Evolutionary conservation across 257 asterid species (phyloP).

Genomic region (Penstemon newberryi): DNA sequence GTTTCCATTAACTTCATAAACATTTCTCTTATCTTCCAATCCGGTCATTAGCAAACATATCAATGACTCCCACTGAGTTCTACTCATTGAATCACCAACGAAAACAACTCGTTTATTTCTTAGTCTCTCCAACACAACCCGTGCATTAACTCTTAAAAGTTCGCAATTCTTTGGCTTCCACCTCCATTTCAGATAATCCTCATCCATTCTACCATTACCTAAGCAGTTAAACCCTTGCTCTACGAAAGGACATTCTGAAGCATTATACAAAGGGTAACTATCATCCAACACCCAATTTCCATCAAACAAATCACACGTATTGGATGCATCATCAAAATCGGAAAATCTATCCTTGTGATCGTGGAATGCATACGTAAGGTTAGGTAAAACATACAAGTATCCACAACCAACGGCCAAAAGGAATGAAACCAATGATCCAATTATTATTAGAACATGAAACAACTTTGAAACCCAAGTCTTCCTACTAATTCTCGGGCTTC

Average conservation of each 20-base stretch:
- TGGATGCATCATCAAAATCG: conserved; percentile 30
- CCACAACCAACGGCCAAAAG: conserved; percentile 55
- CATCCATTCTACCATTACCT: conserved; percentile 60
- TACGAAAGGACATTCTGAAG: conserved; percentile 71
- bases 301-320: conserved; percentile 58
- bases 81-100: conserved; percentile 85
- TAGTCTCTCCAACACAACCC: conserved; percentile 42
- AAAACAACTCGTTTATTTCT: conserved; percentile 62
- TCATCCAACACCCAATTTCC: conserved; percentile 66
- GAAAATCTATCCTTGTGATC: conserved; percentile 41
- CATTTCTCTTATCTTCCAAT: conserved; percentile 60
- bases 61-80: conserved; percentile 88
- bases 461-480: conserved; percentile 43
- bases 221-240: conserved; percentile 78
- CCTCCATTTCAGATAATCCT: conserved; percentile 67
- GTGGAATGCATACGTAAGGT: conserved; percentile 47
- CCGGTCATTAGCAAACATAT: conserved; percentile 74
- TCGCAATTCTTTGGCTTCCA: conserved; percentile 77
- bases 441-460: conserved; percentile 34
- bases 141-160: conserved; percentile 53
- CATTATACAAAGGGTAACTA: conserved; percentile 64
- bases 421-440: conserved; percentile 56
- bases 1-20: conserved; percentile 67
- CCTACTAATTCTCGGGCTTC: conserved; percentile 56
- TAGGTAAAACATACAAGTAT: conserved; percentile 68